Conservation (phyloP, 192 early-diverging fungal genomes). For the Coemansia sp. region DNA sequence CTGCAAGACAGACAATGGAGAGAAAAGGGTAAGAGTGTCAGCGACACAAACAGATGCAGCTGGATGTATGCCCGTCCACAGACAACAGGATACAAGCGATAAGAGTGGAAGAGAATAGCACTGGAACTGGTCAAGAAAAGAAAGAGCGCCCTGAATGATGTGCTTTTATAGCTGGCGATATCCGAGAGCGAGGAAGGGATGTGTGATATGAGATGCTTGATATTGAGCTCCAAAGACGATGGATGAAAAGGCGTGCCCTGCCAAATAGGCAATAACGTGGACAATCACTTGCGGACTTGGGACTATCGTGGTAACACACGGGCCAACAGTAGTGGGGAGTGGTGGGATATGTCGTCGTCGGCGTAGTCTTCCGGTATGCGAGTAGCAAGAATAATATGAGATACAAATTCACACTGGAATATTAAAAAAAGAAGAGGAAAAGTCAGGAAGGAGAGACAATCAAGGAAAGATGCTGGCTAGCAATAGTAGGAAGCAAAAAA, state of each 20-base stretch:
- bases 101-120: neutral
- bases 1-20: conserved; percentile 8
- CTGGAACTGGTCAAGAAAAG: neutral
- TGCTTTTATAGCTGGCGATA: conserved; percentile 5
- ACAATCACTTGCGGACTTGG: neutral
- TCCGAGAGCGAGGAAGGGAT: no score
- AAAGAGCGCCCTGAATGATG: neutral
- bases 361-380: neutral
- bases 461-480: neutral
- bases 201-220: no score
- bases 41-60: neutral
- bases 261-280: neutral
- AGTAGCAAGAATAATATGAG: neutral
- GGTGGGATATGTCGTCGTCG: neutral
- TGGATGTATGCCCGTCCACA: neutral
- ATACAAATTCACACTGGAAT: conserved; percentile 2
- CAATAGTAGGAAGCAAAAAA: neutral
- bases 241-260: neutral
- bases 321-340: neutral
- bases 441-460: neutral
- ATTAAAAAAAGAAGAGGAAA: neutral
- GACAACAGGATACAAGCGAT: neutral
- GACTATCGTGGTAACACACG: neutral
- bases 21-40: neutral
- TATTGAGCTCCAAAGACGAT: neutral